These are phyloP conservation scores for Shiraia bambusicola DNA, from an alignment of 2,329 filamentous ascomycete species.

Conservation along the genomic window DNA sequence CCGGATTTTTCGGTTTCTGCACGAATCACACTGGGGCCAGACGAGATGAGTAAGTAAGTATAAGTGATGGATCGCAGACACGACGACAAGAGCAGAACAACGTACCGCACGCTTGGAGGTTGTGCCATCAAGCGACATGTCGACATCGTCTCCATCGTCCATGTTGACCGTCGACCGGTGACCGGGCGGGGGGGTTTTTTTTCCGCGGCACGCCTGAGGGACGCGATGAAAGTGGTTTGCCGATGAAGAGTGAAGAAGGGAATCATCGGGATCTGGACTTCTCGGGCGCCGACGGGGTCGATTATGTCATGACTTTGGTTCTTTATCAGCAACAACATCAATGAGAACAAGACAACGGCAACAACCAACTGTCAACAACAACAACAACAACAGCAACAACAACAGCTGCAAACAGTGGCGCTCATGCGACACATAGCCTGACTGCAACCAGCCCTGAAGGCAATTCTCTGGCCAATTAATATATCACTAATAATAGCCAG, in stretches of 20 bases:
- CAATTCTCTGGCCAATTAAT: no score
- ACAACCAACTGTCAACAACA: not conserved
- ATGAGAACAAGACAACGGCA: no score
- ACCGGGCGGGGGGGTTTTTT: conserved; percentile 3
- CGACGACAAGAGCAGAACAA: not conserved
- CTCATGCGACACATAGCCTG: no score
- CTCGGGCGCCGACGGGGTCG: conserved; percentile 17
- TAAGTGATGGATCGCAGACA: no score
- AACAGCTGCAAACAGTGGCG: no score
- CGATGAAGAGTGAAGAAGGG: not conserved
- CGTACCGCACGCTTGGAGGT: conserved; percentile 36
- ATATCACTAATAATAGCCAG: no score
- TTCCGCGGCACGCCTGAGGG: conserved; percentile 10
- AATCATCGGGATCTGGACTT: conserved; percentile 13
- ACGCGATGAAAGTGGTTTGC: not conserved
- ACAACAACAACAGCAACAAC: not conserved
- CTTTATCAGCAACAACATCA: not conserved
- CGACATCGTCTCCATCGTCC: conserved; percentile 37
- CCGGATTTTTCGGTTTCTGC: conserved; percentile 31
- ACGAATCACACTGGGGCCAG: conserved; percentile 36
- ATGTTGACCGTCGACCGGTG: conserved; percentile 27
- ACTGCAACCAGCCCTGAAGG: no score
- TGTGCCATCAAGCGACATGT: conserved; percentile 27
- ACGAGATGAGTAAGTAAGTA: not conserved
- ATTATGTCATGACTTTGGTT: conserved; percentile 16